phyloP scores from a whole-genome alignment of 441 rosid genomes.

The Erodium texanum region DNA sequence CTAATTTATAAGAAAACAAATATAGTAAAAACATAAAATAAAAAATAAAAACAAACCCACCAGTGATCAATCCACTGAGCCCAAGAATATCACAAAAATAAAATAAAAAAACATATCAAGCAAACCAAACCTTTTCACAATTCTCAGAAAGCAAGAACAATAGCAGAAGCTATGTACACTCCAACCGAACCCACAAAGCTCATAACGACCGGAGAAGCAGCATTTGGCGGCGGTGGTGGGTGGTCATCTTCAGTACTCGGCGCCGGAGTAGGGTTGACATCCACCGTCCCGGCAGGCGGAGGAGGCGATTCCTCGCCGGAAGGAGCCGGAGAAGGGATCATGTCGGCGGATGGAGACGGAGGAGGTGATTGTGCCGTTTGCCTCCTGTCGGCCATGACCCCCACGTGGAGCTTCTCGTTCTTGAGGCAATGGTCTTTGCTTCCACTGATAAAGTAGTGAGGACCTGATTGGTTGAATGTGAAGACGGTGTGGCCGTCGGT shows the following conservation, averaged over 20 bases:
- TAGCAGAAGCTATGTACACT: slow-evolving; percentile 44
- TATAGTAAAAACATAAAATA: background rate
- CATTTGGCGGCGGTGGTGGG: slow-evolving; percentile 12
- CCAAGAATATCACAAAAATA: slow-evolving; percentile 23
- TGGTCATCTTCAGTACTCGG: slow-evolving; percentile 16
- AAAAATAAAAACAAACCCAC: background rate
- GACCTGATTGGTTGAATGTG: slow-evolving; percentile 48
- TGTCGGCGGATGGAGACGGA: too few relatives aligned
- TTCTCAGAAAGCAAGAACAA: slow-evolving; percentile 29
- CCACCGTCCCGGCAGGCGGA: slow-evolving; percentile 37
- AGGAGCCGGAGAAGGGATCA: slow-evolving; percentile 31
- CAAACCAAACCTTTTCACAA: background rate
- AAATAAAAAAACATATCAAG: background rate
- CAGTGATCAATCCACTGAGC: slow-evolving; percentile 15
- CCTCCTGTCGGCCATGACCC: slow-evolving; percentile 67
- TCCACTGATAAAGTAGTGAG: slow-evolving; percentile 74
- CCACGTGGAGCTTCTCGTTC: slow-evolving; percentile 46
- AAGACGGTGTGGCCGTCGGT: slow-evolving; percentile 54
- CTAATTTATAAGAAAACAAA: slow-evolving; percentile 18
- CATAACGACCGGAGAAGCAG: slow-evolving; percentile 33
- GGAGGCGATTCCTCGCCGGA: slow-evolving; percentile 36
- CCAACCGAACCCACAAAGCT: slow-evolving; percentile 23
- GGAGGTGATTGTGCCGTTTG: slow-evolving; percentile 28
- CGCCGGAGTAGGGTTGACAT: slow-evolving; percentile 41
- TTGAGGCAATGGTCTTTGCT: slow-evolving; percentile 56